Conservation (phyloP, 2,329 filamentous ascomycete genomes). For the Claviceps sp. region DNA sequence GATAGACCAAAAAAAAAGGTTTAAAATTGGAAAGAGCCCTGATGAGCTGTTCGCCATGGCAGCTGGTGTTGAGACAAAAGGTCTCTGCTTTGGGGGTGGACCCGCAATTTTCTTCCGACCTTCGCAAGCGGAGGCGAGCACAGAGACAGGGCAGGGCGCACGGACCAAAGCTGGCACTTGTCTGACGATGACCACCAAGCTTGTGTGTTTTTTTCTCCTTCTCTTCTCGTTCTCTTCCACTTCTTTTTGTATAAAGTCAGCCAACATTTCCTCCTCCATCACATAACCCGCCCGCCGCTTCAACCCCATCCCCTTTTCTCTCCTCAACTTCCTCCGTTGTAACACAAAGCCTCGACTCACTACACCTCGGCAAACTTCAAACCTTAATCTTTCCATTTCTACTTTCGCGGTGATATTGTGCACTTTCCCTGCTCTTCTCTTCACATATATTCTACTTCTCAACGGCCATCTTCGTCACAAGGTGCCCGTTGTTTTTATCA, state of each 20-base stretch:
- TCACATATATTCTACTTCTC: background rate
- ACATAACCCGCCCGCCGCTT: slow-evolving; percentile 3
- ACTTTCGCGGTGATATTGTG: slow-evolving; percentile 1
- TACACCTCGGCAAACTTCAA: too few relatives aligned
- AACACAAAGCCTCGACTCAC: background rate
- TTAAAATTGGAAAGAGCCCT: background rate
- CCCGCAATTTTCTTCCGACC: slow-evolving; percentile 6
- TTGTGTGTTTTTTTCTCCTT: slow-evolving; percentile 6
- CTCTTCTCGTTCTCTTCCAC: slow-evolving; percentile 5
- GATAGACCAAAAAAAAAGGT: background rate
- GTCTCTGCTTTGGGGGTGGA: background rate
- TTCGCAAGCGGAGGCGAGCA: background rate
- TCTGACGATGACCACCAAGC: slow-evolving; percentile 9
- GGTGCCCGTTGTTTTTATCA: slow-evolving; percentile 5
- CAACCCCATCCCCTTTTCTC: slow-evolving; percentile 5
- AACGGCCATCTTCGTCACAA: slow-evolving; percentile 7
- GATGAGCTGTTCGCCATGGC: background rate
- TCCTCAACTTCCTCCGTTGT: slow-evolving; percentile 5
- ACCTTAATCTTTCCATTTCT: slow-evolving; percentile 5
- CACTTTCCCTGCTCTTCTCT: background rate
- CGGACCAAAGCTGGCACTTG: slow-evolving; percentile 8
- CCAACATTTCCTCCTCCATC: slow-evolving; percentile 3
- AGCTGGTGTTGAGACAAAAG: background rate
- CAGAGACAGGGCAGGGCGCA: slow-evolving; percentile 3
- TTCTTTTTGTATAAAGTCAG: slow-evolving; percentile 1